Base-by-base conservation (phyloP, 2,329 filamentous ascomycete species). In the Amauroascus verrucosus region DNA sequence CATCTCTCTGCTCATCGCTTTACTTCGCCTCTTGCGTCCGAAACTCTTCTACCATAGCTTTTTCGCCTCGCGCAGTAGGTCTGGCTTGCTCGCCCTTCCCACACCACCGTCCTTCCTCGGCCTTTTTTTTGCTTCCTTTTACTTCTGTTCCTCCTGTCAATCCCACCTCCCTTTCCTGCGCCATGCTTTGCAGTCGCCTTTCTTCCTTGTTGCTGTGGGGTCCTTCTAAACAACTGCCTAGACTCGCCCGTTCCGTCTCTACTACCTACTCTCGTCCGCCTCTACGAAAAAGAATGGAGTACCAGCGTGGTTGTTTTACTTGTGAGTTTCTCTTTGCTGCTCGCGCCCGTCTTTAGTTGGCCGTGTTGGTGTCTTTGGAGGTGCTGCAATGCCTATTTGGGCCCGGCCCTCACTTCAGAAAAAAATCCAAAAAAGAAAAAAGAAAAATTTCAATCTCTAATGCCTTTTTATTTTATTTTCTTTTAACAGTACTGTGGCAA, bases 221-320 rank as follows among this genome's bases (percentile, higher is more conserved):
- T 28, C 40, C 40, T 20, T 22, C 35, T 35, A 37, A 38, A 52
- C 37, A 28, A 33, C 35, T 18, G 46, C 44, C 43, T 48, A 53
- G 49, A 33, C 44, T 38, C 35, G 52, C 44, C 57, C 54, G 51
- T 52, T 24, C 35, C 16, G 7, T 32, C 26, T 32, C 9, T 26
- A 22, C 30, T 6, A 28, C 14, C 26, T 30, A 30, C 26, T 28
- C 14, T 46, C 54, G 48, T 40, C 38, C 41, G 28, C 16, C 20
- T 41, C 13, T 13, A 22, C 38, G 24, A 51, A 13, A 24, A 61
- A 69, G 58, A 61, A 79, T 79, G 76, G 75, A 78, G 60, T 74
- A 69, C 61, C 71, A 71, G 61, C 75, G 77, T 67, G 76, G 75
- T 62, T 80, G 77, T 70, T 80, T 78, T 69, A 80, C 79, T 69